phyloP scores from a whole-genome alignment of 1,139 yeast genomes.

The Candida glucosophila region DNA sequence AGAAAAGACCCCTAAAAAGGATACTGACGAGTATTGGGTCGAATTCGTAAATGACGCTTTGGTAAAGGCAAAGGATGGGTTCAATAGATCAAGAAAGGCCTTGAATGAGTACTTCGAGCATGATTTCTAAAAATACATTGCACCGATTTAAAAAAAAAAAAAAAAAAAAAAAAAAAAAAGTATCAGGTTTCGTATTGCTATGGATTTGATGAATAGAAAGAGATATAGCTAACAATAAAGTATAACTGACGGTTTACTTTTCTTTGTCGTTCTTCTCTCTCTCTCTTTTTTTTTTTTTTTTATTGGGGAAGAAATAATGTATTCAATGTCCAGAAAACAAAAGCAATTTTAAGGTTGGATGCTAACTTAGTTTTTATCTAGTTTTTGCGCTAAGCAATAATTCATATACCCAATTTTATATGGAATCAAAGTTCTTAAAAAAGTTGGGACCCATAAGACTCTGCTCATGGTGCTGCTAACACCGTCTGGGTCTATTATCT shows the following conservation, averaged over 20 bases:
- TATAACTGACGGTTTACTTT: no score
- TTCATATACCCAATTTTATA: slow-evolving; percentile 34
- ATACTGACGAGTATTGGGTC: slow-evolving; percentile 38
- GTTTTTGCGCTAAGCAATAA: slow-evolving; percentile 31
- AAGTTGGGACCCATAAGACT: slow-evolving; percentile 35
- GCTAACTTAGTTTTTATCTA: not conserved
- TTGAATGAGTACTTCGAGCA: slow-evolving; percentile 53
- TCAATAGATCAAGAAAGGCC: slow-evolving; percentile 45
- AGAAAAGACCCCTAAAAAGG: slow-evolving; percentile 3
- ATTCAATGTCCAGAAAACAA: no score
- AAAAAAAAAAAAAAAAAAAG: no score
- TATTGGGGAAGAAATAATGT: no score
- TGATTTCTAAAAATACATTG: slow-evolving; percentile 19
- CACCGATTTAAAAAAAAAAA: slow-evolving; percentile 1
- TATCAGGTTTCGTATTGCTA: no score
- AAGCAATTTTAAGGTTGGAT: no score
- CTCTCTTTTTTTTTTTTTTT: no score
- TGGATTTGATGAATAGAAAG: no score
- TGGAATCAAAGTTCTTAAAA: slow-evolving; percentile 13
- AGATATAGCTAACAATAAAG: no score
- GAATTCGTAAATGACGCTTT: slow-evolving; percentile 46
- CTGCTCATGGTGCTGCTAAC: slow-evolving; percentile 35
- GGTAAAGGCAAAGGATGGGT: slow-evolving; percentile 48
- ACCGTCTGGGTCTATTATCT: slow-evolving; percentile 41
- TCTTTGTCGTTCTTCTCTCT: no score